Conservation (phyloP, 2,329 filamentous ascomycete genomes). For the Corniculantispora saksenae region DNA sequence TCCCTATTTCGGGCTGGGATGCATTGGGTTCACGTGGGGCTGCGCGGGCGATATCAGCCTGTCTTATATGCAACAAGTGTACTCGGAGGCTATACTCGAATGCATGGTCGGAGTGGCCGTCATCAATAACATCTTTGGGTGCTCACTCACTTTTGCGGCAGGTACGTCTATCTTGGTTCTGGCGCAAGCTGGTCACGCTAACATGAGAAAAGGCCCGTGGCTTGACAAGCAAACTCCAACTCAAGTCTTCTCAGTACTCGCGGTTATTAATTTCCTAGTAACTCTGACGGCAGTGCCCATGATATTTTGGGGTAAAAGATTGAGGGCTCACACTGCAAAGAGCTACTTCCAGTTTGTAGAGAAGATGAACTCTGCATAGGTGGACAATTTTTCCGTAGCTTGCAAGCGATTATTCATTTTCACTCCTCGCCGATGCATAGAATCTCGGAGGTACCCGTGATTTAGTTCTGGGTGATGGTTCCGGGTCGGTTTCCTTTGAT, state of each 20-base stretch:
- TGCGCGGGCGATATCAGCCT: slow-evolving; percentile 58
- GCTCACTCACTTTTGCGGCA: slow-evolving; percentile 53
- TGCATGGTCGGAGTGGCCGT: slow-evolving; percentile 60
- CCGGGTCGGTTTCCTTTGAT: too few species aligned
- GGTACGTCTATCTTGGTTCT: background rate
- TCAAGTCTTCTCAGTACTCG: slow-evolving; percentile 6
- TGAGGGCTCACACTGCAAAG: background rate
- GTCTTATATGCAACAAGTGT: slow-evolving; percentile 57
- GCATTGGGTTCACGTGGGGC: slow-evolving; percentile 61
- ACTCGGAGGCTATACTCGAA: slow-evolving; percentile 58
- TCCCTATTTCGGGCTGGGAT: slow-evolving; percentile 56
- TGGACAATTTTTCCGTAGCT: background rate
- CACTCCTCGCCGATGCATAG: background rate
- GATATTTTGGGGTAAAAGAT: slow-evolving; percentile 12
- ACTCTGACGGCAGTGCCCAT: slow-evolving; percentile 4
- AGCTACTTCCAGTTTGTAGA: slow-evolving; percentile 7
- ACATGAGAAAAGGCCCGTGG: slow-evolving; percentile 5
- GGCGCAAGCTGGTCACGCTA: background rate
- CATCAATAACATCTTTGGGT: slow-evolving; percentile 57
- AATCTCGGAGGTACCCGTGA: background rate
- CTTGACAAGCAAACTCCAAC: background rate
- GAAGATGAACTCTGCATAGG: slow-evolving; percentile 6
- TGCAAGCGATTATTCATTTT: too few species aligned
- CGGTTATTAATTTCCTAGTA: slow-evolving; percentile 10
- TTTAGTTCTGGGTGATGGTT: background rate